A percentile compares a stretch with the other conserved stretches of the same genome.
These are phyloP conservation scores for Boletus huronensis DNA, from an alignment of 768 basidiomycete species.

Conservation along the genomic window DNA sequence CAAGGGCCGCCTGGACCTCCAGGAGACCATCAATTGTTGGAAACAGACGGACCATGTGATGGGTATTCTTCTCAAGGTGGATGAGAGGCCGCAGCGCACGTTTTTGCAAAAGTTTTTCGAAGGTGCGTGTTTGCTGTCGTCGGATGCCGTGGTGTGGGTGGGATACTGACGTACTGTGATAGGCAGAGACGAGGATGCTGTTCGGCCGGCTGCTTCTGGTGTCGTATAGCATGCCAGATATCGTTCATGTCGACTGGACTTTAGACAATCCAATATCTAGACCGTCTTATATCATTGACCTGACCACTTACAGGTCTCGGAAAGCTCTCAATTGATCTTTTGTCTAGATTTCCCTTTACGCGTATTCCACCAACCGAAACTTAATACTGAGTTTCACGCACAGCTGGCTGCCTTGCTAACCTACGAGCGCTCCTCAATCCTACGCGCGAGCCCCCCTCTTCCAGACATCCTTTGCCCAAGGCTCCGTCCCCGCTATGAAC, in stretches of 20 bases:
- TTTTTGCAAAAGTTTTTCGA: conserved; percentile 86
- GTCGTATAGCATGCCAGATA: conserved; percentile 22
- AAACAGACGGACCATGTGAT: conserved; percentile 81
- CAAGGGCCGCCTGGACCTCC: conserved; percentile 84
- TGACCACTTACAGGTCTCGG: not conserved
- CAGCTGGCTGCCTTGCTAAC: not conserved
- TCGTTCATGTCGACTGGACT: not conserved
- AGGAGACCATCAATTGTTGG: conserved; percentile 95
- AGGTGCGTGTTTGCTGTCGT: conserved; percentile 46
- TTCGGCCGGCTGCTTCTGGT: conserved; percentile 62
- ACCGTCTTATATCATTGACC: not conserved
- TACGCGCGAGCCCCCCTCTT: not conserved
- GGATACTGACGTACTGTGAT: not conserved
- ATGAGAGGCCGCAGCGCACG: conserved; percentile 46
- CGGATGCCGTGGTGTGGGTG: not conserved
- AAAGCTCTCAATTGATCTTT: too few species aligned
- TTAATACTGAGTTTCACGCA: not conserved
- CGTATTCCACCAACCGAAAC: not conserved
- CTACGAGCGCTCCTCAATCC: not conserved
- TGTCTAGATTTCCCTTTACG: not conserved
- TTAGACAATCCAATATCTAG: conserved; percentile 7
- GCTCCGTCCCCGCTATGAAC: not conserved
- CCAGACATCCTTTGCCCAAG: not conserved
- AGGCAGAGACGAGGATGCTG: conserved; percentile 76
- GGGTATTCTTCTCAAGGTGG: conserved; percentile 58